These are phyloP conservation scores for Thalassiosira hispida DNA, from an alignment of 352 stramenopile species.

Conservation along the genomic window DNA sequence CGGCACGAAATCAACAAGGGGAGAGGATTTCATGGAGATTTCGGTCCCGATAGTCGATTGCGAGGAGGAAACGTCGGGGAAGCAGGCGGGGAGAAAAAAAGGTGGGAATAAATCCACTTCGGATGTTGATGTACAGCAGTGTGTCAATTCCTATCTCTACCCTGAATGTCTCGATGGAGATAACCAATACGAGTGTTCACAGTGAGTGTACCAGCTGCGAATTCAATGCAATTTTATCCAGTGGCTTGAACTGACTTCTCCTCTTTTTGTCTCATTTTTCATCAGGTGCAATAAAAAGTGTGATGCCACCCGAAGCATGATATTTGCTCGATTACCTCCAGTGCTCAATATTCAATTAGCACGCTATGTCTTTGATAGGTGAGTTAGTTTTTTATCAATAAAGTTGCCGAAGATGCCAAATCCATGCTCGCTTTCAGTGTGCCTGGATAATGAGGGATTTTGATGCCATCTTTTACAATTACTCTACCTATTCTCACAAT, in stretches of 20 bases:
- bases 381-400: background rate
- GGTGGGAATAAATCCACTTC: slow-evolving; percentile 35
- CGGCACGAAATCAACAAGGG: slow-evolving; percentile 43
- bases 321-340: slow-evolving; percentile 67
- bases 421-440: background rate
- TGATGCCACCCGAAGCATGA: slow-evolving; percentile 60
- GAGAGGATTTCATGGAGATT: slow-evolving; percentile 78
- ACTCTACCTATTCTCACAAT: slow-evolving; percentile 4
- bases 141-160: slow-evolving; percentile 65
- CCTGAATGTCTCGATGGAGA: slow-evolving; percentile 74
- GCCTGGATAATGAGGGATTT: no score
- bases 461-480: background rate
- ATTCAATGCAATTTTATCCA: background rate
- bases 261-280: background rate
- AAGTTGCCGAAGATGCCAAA: background rate
- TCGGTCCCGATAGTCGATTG: slow-evolving; percentile 68
- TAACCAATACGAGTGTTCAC: slow-evolving; percentile 81
- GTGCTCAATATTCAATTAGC: slow-evolving; percentile 84
- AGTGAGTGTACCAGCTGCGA: slow-evolving; percentile 4
- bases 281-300: slow-evolving; percentile 67
- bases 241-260: background rate
- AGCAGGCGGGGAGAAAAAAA: slow-evolving; percentile 20
- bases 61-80: slow-evolving; percentile 19
- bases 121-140: slow-evolving; percentile 75
- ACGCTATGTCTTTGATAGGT: slow-evolving; percentile 81